Base-by-base conservation (phyloP, 257 asterid species). In the Nicotiana sylvestris region DNA sequence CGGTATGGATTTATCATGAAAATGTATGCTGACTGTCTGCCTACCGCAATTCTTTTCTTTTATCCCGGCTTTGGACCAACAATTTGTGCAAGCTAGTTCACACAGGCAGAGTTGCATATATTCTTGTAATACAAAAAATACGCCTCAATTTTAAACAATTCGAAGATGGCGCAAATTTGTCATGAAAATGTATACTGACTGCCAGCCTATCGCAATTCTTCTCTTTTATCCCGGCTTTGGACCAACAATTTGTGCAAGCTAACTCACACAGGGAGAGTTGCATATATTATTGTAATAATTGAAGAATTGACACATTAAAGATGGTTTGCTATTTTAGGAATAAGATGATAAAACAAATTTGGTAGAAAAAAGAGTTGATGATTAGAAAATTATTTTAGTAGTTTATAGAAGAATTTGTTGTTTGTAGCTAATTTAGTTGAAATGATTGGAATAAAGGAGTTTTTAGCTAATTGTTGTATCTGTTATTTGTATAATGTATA, bases 271-370 rank as follows among this genome's bases (percentile, higher is more conserved):
- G 21, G 21, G 21, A 21, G 21, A 21, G 21, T 21, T 37, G 43
- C 43, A 37, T 37, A 37, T 79, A 86, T 86, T 85, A 66, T 61
- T 86, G 92, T 85, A 90, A 92, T 90, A 91, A 91, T 90, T 89
- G 88, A 85, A 77, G 85, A 89, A 90, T 88, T 81, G 85, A 89
- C 83, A 87, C 46, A 39, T 88, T 86, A 87, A 86, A 82, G 87
- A 43, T 64, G 5, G 69, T 8, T 64, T 8, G 46, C 46, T 39
- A 21, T 39, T 39, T 39, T 6, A 39, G 46, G 46, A 39, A 39
- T 39, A 39, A 39, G 46, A 12, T 67, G 9, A 67, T 66, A 29
- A 32, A 46, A 12, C 37, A 10, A 30, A 29, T 39, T 39, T 6
- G 46, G 46, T 39, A 39, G 46, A 6, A 39, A 39, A 39, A 39